These are phyloP conservation scores for Glycine soja DNA, from an alignment of 306 rosid genomes.

Conservation along the genomic window DNA sequence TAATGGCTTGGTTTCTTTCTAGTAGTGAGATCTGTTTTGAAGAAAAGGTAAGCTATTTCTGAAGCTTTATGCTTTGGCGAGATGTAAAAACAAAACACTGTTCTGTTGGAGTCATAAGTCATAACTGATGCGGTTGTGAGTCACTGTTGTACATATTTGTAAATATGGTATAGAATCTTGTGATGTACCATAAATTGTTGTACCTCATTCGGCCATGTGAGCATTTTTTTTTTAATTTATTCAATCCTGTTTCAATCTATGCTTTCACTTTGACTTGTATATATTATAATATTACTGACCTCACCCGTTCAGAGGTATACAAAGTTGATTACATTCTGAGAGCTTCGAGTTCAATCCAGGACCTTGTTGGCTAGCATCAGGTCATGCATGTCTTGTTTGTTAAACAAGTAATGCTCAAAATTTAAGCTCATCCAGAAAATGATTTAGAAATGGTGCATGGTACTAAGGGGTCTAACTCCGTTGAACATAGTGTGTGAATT, in stretches of 20 bases:
- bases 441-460: background rate
- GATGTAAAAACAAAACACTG: conserved; percentile 30
- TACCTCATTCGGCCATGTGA: conserved; percentile 21
- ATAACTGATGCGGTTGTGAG: background rate
- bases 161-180: conserved; percentile 46
- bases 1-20: conserved; percentile 22
- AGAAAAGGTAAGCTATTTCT: conserved; percentile 23
- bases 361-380: conserved; percentile 20
- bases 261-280: conserved; percentile 28
- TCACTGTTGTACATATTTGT: conserved; percentile 52
- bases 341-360: conserved; percentile 5
- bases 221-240: conserved; percentile 4
- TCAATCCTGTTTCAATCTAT: conserved; percentile 5
- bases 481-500: no score
- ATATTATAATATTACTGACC: background rate
- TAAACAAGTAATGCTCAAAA: background rate
- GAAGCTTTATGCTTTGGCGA: conserved; percentile 33
- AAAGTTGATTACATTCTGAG: conserved; percentile 3
- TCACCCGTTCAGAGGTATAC: background rate
- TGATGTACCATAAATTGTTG: conserved; percentile 31
- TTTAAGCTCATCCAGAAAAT: background rate
- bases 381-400: background rate
- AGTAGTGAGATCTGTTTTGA: conserved; percentile 28
- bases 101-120: conserved; percentile 38
- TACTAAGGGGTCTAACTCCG: background rate